Evolutionary conservation across 371 early-diverging fungal species (phyloP).

Genomic region (Circinella umbellata): DNA sequence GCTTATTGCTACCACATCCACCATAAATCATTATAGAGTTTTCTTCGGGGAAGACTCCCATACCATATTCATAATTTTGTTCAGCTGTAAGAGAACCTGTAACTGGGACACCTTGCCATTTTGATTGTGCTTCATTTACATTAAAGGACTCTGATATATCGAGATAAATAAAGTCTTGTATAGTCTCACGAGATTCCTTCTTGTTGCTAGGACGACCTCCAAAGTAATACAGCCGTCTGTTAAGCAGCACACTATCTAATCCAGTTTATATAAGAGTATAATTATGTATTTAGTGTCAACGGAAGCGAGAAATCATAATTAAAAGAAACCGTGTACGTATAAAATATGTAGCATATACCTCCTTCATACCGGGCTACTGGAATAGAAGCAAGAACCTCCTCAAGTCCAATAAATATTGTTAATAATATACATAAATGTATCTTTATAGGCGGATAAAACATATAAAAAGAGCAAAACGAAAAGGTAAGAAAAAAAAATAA

Average conservation of each 20-base stretch:
- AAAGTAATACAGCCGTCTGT: background rate
- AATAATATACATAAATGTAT: background rate
- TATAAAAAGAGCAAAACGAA: background rate
- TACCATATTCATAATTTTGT: background rate
- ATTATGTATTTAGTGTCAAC: no score
- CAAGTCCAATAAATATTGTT: background rate
- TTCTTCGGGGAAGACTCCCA: background rate
- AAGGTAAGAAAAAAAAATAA: background rate
- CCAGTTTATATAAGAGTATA: no score
- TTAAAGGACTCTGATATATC: background rate
- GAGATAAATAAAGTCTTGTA: slow-evolving; percentile 2
- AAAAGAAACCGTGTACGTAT: no score
- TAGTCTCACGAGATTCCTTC: background rate
- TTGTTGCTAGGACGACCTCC: background rate
- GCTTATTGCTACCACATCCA: background rate
- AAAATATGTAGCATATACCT: background rate
- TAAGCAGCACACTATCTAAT: background rate
- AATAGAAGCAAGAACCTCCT: background rate
- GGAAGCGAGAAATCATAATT: no score
- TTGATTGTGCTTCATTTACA: background rate
- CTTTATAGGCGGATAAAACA: background rate
- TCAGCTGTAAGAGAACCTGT: background rate
- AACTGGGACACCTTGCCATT: background rate
- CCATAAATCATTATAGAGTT: background rate
- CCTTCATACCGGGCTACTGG: background rate